Evolutionary conservation across 768 basidiomycete genomes (phyloP).

Genomic region (Lactarius vividus): DNA sequence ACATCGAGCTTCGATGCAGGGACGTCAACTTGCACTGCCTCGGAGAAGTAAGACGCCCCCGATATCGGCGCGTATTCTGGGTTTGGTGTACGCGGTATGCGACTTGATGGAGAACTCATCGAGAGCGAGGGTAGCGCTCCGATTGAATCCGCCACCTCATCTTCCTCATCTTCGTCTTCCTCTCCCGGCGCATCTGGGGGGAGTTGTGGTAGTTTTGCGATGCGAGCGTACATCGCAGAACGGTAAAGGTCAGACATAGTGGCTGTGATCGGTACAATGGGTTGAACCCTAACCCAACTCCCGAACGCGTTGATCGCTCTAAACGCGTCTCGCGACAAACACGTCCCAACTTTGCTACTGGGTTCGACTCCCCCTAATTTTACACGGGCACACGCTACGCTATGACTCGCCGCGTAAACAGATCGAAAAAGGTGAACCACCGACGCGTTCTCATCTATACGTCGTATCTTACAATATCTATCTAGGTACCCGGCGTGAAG

Average conservation of each 20-base stretch:
- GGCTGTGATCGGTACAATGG: neutral
- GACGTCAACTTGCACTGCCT: slow-evolving; percentile 77
- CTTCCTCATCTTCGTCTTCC: slow-evolving; percentile 49
- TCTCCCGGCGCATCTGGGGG: slow-evolving; percentile 36
- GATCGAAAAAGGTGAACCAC: slow-evolving; percentile 56
- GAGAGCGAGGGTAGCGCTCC: slow-evolving; percentile 58
- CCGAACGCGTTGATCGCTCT: neutral
- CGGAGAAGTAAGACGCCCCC: slow-evolving; percentile 68
- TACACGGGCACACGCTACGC: neutral
- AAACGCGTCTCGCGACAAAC: neutral
- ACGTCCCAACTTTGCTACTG: neutral
- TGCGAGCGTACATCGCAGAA: slow-evolving; percentile 70
- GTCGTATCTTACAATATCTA: neutral
- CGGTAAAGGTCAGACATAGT: slow-evolving; percentile 71
- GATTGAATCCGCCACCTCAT: slow-evolving; percentile 57
- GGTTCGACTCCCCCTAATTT: neutral
- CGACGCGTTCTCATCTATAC: neutral
- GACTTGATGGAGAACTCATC: slow-evolving; percentile 64
- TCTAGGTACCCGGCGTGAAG: slow-evolving; percentile 78
- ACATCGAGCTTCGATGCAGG: slow-evolving; percentile 59
- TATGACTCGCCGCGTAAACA: slow-evolving; percentile 51
- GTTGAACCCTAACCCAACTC: neutral
- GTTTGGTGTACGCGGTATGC: slow-evolving; percentile 43
- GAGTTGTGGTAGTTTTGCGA: slow-evolving; percentile 68
- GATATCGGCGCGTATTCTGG: slow-evolving; percentile 75